phyloP scores from a whole-genome alignment of 1,139 yeast genomes.

The Tardiomyces blankii region DNA sequence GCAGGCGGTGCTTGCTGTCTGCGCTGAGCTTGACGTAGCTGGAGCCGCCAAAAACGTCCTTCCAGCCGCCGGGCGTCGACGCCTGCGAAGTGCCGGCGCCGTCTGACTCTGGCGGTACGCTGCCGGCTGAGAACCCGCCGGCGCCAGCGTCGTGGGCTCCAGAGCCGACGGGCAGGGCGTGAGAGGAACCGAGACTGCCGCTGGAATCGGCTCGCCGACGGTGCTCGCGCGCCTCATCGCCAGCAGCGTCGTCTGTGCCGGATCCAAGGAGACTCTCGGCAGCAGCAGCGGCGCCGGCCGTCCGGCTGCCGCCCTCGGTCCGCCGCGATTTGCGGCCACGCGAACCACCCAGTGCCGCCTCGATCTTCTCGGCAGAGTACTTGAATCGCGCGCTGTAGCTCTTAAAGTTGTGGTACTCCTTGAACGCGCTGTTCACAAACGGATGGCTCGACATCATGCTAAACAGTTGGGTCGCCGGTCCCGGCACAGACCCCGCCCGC shows the following conservation, averaged over 20 bases:
- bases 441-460: background rate
- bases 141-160: background rate
- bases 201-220: background rate
- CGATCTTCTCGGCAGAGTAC: conserved; percentile 58
- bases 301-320: background rate
- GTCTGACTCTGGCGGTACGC: background rate
- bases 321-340: background rate
- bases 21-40: conserved; percentile 38
- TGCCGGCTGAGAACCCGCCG: background rate
- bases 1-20: conserved; percentile 60
- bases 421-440: conserved; percentile 43
- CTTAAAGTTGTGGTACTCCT: conserved; percentile 47
- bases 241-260: background rate
- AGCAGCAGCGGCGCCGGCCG: background rate
- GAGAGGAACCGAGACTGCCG: background rate
- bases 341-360: conserved; percentile 27
- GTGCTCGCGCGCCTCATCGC: background rate
- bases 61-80: conserved; percentile 15
- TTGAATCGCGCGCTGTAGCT: conserved; percentile 46
- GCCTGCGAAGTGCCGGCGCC: background rate
- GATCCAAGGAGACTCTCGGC: background rate
- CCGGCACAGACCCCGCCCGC: background rate
- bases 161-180: background rate
- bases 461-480: background rate
- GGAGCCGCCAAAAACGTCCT: conserved; percentile 30